Evolutionary conservation across 2,329 filamentous ascomycete species (phyloP).

Genomic region (Botrytis hyacinthi): DNA sequence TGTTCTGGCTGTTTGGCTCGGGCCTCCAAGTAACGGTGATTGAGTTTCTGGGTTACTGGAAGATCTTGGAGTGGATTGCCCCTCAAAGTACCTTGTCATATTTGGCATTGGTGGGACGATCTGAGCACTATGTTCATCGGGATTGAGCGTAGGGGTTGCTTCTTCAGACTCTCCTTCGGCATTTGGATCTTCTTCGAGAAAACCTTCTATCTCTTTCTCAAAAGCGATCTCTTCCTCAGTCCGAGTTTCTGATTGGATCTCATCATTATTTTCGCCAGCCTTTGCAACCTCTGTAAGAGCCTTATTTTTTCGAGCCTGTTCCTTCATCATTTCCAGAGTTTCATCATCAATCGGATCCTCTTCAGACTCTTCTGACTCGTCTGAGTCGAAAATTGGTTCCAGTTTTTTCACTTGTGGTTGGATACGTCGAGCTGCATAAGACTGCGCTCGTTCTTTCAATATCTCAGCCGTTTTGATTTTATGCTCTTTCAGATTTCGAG

Average conservation of each 20-base stretch:
- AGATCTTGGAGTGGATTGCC: neutral
- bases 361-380: constrained; percentile 23
- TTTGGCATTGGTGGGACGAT: neutral
- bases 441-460: constrained; percentile 1
- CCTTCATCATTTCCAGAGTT: neutral
- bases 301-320: neutral
- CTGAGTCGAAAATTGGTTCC: neutral
- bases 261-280: neutral
- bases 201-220: neutral
- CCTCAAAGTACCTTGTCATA: constrained; percentile 3
- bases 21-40: neutral
- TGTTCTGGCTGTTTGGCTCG: neutral
- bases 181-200: neutral
- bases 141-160: neutral
- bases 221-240: neutral
- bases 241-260: neutral
- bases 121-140: constrained; percentile 10
- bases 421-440: neutral
- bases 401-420: neutral
- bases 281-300: neutral
- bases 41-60: neutral
- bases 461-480: neutral
- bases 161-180: neutral
- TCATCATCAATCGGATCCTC: constrained; percentile 28
- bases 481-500: neutral